A percentile compares a stretch with the other conserved stretches of the same genome.
Conservation (phyloP, 176 grass and related monocot species). For the Aegilops tauschii region DNA sequence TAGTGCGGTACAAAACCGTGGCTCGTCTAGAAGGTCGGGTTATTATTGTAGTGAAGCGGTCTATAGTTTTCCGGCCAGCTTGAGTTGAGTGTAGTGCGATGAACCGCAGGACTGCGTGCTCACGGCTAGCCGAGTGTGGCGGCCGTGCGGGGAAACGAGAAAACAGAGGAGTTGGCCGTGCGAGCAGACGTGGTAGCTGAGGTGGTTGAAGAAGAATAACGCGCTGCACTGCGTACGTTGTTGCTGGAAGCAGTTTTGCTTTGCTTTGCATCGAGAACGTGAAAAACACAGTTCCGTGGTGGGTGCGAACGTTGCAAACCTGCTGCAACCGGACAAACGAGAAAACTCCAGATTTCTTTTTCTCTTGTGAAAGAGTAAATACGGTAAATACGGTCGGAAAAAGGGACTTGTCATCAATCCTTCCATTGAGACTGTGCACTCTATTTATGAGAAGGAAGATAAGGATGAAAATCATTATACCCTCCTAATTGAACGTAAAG, state of each 20-base stretch:
- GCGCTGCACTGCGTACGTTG: neutral
- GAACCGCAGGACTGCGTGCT: neutral
- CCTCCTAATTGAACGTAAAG: too few species aligned
- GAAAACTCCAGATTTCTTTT: too few species aligned
- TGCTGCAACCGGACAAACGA: too few species aligned
- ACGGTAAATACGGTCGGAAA: too few species aligned
- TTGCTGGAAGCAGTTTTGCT: slow-evolving; percentile 12
- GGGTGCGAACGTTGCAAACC: too few species aligned
- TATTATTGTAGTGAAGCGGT: neutral
- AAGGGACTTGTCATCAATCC: too few species aligned
- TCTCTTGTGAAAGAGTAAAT: too few species aligned
- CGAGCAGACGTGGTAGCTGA: slow-evolving; percentile 24
- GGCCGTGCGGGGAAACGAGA: neutral
- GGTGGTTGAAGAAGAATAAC: slow-evolving; percentile 33
- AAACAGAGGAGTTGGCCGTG: neutral
- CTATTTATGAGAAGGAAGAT: too few species aligned
- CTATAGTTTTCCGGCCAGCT: neutral
- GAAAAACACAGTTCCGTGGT: neutral
- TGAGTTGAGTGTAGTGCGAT: slow-evolving; percentile 43
- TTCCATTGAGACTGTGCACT: too few species aligned
- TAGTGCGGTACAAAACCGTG: slow-evolving; percentile 17
- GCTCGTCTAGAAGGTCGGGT: slow-evolving; percentile 41
- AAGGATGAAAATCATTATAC: too few species aligned
- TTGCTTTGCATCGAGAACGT: neutral
- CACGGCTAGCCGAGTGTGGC: neutral